phyloP scores from a whole-genome alignment of 2,329 filamentous ascomycete species.

The Sclerotinia glacialis region DNA sequence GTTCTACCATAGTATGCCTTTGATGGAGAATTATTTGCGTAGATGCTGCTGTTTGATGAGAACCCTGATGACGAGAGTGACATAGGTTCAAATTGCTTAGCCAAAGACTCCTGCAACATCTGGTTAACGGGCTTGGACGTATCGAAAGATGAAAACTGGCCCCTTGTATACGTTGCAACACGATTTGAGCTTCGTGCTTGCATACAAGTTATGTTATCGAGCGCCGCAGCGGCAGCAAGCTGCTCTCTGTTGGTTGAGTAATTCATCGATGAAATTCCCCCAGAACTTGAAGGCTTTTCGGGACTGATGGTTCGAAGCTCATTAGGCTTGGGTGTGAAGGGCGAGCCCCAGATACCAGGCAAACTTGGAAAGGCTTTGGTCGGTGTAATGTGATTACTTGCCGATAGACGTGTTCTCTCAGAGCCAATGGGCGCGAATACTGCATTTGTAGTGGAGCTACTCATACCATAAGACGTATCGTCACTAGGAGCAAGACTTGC shows the following conservation, averaged over 20 bases:
- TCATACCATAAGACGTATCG: constrained; percentile 56
- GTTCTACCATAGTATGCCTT: constrained; percentile 21
- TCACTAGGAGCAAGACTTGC: constrained; percentile 39
- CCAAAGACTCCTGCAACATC: constrained; percentile 31
- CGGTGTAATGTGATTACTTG: constrained; percentile 38
- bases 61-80: constrained; percentile 41
- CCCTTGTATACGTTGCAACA: constrained; percentile 18
- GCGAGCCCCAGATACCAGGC: constrained; percentile 46
- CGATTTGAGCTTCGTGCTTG: constrained; percentile 24
- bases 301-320: constrained; percentile 42
- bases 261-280: constrained; percentile 38
- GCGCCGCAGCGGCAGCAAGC: constrained; percentile 28
- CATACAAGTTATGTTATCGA: constrained; percentile 34
- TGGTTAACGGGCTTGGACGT: constrained; percentile 28
- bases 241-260: constrained; percentile 31
- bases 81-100: constrained; percentile 29
- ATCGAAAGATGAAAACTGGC: constrained; percentile 20
- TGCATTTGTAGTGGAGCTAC: constrained; percentile 51
- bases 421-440: constrained; percentile 46
- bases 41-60: constrained; percentile 51
- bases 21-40: constrained; percentile 44
- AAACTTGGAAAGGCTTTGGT: constrained; percentile 39
- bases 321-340: constrained; percentile 45
- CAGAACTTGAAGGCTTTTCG: constrained; percentile 38
- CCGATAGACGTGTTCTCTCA: constrained; percentile 35